These are phyloP conservation scores for Eutreptiella sp. DNA, from an alignment of 208 protist species.

Conservation along the genomic window DNA sequence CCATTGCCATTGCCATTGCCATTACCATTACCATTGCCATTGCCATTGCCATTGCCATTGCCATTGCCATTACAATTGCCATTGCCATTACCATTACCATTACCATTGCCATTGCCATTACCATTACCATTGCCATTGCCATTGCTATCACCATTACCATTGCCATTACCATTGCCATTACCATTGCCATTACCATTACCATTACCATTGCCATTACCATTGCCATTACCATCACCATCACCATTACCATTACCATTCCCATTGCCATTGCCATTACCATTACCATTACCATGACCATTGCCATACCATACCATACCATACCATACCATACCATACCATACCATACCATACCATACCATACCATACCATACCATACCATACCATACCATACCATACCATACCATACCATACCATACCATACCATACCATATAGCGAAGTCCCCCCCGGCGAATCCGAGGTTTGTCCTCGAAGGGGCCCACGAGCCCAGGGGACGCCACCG, in stretches of 20 bases:
- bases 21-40: too few relatives aligned
- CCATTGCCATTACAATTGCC: too few relatives aligned
- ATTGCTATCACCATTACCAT: neutral
- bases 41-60: neutral
- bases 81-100: neutral
- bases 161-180: slow-evolving; percentile 1
- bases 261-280: slow-evolving; percentile 13
- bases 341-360: too few relatives aligned
- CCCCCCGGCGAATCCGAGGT: too few relatives aligned
- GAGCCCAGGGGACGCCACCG: too few relatives aligned
- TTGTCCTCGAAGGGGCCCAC: too few relatives aligned
- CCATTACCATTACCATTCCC: slow-evolving; percentile 11
- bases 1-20: slow-evolving; percentile 17
- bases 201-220: slow-evolving; percentile 15
- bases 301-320: too few relatives aligned
- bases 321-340: too few relatives aligned
- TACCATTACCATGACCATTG: neutral
- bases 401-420: too few relatives aligned
- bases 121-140: neutral
- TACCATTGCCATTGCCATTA: neutral
- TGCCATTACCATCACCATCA: slow-evolving; percentile 9
- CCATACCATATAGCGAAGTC: too few relatives aligned
- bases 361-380: too few relatives aligned
- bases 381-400: too few relatives aligned
- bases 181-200: slow-evolving; percentile 3